A percentile compares a stretch with the other conserved stretches of the same genome.
Conservation (phyloP, 257 asterid species). For the Fraxinus quadrangulata region DNA sequence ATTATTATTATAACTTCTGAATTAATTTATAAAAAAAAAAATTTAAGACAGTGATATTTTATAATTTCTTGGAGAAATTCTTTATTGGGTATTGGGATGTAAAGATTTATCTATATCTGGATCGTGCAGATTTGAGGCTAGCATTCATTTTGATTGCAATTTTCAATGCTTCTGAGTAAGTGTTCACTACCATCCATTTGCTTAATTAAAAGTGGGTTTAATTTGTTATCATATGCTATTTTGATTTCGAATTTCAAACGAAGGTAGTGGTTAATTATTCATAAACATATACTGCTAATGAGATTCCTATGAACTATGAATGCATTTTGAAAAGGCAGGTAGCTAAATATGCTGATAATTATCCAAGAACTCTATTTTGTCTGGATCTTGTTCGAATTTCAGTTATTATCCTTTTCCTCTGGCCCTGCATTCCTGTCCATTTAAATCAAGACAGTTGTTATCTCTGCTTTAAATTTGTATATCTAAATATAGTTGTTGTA, state of each 20-base stretch:
- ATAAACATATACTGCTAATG: too few species aligned
- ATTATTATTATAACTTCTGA: background rate
- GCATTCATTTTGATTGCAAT: constrained; percentile 28
- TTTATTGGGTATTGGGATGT: constrained; percentile 44
- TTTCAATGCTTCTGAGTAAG: constrained; percentile 28
- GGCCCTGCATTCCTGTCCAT: background rate
- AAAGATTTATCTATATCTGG: constrained; percentile 26
- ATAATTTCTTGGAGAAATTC: constrained; percentile 33
- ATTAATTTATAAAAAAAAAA: constrained; percentile 12
- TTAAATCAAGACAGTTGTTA: background rate
- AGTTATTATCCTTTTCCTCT: background rate
- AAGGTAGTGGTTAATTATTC: background rate
- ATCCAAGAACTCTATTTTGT: too few species aligned
- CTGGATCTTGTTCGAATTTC: background rate
- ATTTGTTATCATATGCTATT: background rate
- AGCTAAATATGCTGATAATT: too few species aligned
- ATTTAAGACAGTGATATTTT: background rate
- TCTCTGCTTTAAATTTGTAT: constrained; percentile 6
- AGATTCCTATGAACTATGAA: too few species aligned
- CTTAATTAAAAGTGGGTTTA: constrained; percentile 22
- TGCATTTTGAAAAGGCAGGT: too few species aligned
- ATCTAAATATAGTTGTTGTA: constrained; percentile 14
- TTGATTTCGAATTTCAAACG: constrained; percentile 19
- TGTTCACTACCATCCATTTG: background rate
- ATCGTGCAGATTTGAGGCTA: constrained; percentile 34